Base-by-base conservation (phyloP, 805 yeast genomes). In the Candida michaelii region DNA sequence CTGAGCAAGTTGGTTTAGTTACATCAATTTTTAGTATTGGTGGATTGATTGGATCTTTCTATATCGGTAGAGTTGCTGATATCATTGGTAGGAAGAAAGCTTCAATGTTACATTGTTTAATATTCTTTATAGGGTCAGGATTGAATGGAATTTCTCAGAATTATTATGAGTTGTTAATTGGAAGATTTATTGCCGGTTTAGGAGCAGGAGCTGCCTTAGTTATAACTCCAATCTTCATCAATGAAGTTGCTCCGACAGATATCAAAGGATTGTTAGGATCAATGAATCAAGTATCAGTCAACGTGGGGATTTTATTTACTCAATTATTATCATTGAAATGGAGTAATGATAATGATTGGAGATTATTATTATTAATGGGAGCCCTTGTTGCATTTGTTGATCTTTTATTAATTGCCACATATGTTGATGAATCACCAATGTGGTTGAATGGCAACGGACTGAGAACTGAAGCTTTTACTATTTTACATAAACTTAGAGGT, bases 201-300 rank as follows among this genome's bases (percentile, higher is more conserved):
- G 95, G 86, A 1, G 95, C 97, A 6, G 99, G 99, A 3, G 71
- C 82, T 10, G 83, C 91, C 1, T 76, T 93, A 44, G 98, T 93
- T 3, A 80, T 86, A 13, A 84, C 89, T 0, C 95, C 98, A 0
- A 62, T 93, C 46, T 82, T 80, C 51, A 79, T 93, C 53, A 84
- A 82, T 57, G 96, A 89, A 62, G 74, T 89, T 9, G 71, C 93
- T 6, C 97, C 97, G 0, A 61, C 72, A 1, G 69, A 69, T 3
- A 63, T 76, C 47, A 77, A 84, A 37, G 98, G 98, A 0, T 64
- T 82, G 12, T 71, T 93, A 43, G 99, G 99, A 0, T 77, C 95
- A 13, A 82, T 88, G 86, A 86, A 85, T 48, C 99, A 93, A 65
- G 84, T 89, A 2, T 80, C 85, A 19, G 83, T 89, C 44, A 93